These are phyloP conservation scores for Penicillium mononematosum DNA, from an alignment of 495 filamentous ascomycete species.

Conservation along the genomic window DNA sequence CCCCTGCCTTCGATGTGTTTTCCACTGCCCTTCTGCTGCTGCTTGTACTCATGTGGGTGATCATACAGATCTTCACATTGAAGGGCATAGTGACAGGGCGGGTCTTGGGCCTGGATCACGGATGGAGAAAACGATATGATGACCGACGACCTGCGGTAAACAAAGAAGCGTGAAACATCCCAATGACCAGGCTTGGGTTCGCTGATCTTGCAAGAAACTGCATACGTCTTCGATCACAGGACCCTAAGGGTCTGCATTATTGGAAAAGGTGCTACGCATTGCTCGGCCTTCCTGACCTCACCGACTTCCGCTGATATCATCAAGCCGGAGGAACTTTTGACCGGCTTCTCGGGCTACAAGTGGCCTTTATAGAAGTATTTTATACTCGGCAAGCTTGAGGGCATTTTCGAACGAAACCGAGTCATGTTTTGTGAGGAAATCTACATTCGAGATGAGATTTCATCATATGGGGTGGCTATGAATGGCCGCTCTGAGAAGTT, in stretches of 20 bases:
- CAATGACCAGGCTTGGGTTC: neutral
- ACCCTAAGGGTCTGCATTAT: neutral
- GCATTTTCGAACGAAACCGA: neutral
- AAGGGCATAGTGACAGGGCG: constrained; percentile 28
- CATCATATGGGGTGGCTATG: constrained; percentile 3
- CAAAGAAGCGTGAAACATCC: constrained; percentile 12
- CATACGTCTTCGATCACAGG: neutral
- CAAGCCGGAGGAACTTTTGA: neutral
- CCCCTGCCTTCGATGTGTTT: constrained; percentile 30
- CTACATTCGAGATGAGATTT: neutral
- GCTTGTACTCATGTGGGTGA: constrained; percentile 22
- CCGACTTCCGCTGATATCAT: neutral
- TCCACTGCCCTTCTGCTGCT: constrained; percentile 30
- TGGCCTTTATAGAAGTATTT: neutral
- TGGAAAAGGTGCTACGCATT: neutral
- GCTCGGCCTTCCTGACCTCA: neutral
- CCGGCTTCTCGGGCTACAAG: neutral
- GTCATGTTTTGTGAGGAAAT: neutral
- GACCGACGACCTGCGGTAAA: neutral
- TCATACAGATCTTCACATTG: constrained; percentile 26
- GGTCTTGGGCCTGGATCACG: constrained; percentile 26
- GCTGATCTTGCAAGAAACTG: neutral
- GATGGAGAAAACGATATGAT: constrained; percentile 14
- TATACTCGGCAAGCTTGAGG: neutral
- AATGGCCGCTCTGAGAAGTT: neutral